A percentile compares a stretch with the other conserved stretches of the same genome.
Evolutionary conservation across 148 eudicot species (phyloP).

Genomic region (Bassia scoparia): DNA sequence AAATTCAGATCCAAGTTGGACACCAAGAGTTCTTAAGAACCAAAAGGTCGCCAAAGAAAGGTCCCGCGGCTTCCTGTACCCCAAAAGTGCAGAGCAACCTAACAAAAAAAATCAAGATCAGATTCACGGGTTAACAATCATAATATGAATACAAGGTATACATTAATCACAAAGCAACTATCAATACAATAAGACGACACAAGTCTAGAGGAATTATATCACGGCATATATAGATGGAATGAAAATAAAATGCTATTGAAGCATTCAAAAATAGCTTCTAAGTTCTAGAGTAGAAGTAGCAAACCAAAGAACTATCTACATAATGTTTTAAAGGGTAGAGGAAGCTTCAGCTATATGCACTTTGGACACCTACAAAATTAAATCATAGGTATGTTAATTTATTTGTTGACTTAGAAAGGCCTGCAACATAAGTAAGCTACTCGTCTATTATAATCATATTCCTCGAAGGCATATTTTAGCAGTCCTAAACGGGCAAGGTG

Average conservation of each 20-base stretch:
- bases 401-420: neutral
- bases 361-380: slow-evolving; percentile 76
- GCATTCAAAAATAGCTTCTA: too few relatives aligned
- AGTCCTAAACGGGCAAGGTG: neutral
- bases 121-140: slow-evolving; percentile 1
- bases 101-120: slow-evolving; percentile 28
- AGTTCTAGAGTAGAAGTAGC: neutral
- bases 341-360: slow-evolving; percentile 86
- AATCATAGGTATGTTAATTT: neutral
- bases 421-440: neutral
- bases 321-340: too few relatives aligned
- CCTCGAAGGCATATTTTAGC: neutral
- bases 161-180: too few relatives aligned
- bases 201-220: neutral
- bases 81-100: slow-evolving; percentile 96
- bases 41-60: slow-evolving; percentile 73
- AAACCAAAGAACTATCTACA: neutral
- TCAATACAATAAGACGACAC: neutral
- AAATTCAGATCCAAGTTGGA: slow-evolving; percentile 87
- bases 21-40: slow-evolving; percentile 73
- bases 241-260: neutral
- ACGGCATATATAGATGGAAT: neutral
- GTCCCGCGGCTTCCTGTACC: slow-evolving; percentile 86
- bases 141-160: too few relatives aligned
- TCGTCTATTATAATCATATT: neutral